phyloP scores from a whole-genome alignment of 768 basidiomycete genomes.

The Lactifluus rugatus region DNA sequence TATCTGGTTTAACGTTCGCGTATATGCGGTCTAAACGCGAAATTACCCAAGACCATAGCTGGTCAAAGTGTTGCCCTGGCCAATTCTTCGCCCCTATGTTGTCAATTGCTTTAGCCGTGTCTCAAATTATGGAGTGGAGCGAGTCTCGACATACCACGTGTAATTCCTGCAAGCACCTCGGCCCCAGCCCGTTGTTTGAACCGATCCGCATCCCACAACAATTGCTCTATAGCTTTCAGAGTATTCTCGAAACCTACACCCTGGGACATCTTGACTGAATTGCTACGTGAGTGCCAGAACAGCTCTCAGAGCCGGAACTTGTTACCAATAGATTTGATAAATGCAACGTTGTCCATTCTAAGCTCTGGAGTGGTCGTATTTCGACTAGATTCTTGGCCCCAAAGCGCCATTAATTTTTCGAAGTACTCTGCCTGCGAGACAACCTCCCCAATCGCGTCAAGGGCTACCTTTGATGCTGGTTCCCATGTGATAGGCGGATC shows the following conservation, averaged over 20 bases:
- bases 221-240: slow-evolving; percentile 46
- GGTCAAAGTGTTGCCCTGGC: slow-evolving; percentile 41
- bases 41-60: slow-evolving; percentile 66
- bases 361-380: slow-evolving; percentile 43
- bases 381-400: slow-evolving; percentile 74
- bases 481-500: slow-evolving; percentile 44
- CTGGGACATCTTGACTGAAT: slow-evolving; percentile 58
- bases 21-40: slow-evolving; percentile 54
- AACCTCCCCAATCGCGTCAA: slow-evolving; percentile 42
- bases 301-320: slow-evolving; percentile 10
- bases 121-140: not conserved
- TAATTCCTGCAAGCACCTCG: slow-evolving; percentile 61
- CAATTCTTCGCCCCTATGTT: slow-evolving; percentile 74
- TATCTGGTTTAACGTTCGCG: slow-evolving; percentile 77
- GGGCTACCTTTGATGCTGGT: slow-evolving; percentile 34
- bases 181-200: slow-evolving; percentile 81
- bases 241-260: slow-evolving; percentile 42
- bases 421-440: slow-evolving; percentile 50
- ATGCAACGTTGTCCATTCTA: slow-evolving; percentile 41
- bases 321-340: slow-evolving; percentile 42
- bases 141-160: slow-evolving; percentile 47
- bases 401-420: slow-evolving; percentile 48
- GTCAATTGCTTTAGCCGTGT: slow-evolving; percentile 8
- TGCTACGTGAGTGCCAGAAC: slow-evolving; percentile 5
- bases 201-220: slow-evolving; percentile 59